Evolutionary conservation across 202 grass and related monocot species (phyloP), one percentile per base, ranked within the genome.

Genomic region (Brachypodium distachyon): DNA sequence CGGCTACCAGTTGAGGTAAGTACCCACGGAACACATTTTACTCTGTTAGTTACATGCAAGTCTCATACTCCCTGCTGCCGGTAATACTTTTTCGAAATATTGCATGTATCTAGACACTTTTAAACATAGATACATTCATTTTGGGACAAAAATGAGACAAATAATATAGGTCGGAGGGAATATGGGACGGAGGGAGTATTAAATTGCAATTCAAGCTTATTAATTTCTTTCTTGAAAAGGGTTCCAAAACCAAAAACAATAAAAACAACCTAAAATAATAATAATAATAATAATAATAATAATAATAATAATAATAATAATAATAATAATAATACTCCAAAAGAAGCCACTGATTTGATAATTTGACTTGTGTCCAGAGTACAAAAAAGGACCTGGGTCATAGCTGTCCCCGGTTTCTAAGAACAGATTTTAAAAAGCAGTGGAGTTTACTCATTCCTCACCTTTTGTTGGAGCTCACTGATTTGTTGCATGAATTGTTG

Each of bases 401-500:
- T 36, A 36, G 22, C 22, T 43, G 22, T 6, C 1, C 39, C 11
- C 39, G 26, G 12, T 43, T 67, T 41, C 39, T 44, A 44, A 67
- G 16, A 67, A 5, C 63, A 28, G 13, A 23, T n/a, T 61, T 32
- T 0, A 26, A 60, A 62, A 78, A 59, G 11, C 9, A 80, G 42
- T 70, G 12, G 31, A 17, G 9, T 57, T 6, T 21, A 64, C 43
- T 44, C 40, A 68, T 36, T 87, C 36, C 74, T 72, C 55, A 92
- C 92, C 89, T 91, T 96, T 80, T 83, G 53, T 27, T 76, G 77
- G 29, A 96, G 75, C 74, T 86, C 92, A 23, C 22, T 85, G 67
- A 96, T 87, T 73, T 96, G 89, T 62, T 89, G 68, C 81, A 82
- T 87, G 77, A 96, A 89, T 69, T 89, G 28, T 10, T 55, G 74